Evolutionary conservation across 106 monocot species (phyloP), one percentile per base, ranked within the genome.

Genomic region (Allium cepa): DNA sequence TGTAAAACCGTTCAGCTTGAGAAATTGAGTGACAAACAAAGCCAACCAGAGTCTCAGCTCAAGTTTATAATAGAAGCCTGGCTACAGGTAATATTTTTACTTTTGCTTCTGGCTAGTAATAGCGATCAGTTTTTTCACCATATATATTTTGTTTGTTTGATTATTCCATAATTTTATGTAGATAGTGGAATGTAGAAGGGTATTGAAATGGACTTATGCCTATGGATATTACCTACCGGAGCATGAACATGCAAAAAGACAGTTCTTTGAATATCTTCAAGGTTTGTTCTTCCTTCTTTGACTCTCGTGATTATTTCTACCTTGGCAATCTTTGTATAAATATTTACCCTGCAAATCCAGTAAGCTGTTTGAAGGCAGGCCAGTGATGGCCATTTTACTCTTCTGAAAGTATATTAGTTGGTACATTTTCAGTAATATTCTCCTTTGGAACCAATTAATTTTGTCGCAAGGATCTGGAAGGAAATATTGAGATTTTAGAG

Each of bases 191-290:
- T 99, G 99, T 70, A 78, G 99, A 59, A 74, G 99, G 63, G 93
- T 99, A 56, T 77, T 99, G 57, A 99, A 90, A 72, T 99, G 99
- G 99, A 99, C 99, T 16, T 99, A 99, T 75, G 90, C 99, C 7
- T 99, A 93, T 79, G 99, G 99, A 48, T 99, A 90, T 72, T 99
- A 99, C 72, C 70, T 99, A 9, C 90, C 90, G n/a, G 99, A 99
- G 74, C 78, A 90, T 64, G 95, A 91, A 48, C 75, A 77, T 75
- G 92, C 93, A n/a, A 99, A 90, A 79, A 76, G 87, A 67, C 87
- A 87, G 59, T 93, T 99, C 63, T 99, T 99, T 64, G 99, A 99
- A 79, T 99, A 99, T 72, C 73, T 99, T 51, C 99, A 99, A 93
- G 99, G 99, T 99, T 69, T 47, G 18, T 72, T 50, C 9, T 50